Evolutionary conservation across 2,329 filamentous ascomycete genomes (phyloP).

Genomic region (Arthrobotrys musiformis): DNA sequence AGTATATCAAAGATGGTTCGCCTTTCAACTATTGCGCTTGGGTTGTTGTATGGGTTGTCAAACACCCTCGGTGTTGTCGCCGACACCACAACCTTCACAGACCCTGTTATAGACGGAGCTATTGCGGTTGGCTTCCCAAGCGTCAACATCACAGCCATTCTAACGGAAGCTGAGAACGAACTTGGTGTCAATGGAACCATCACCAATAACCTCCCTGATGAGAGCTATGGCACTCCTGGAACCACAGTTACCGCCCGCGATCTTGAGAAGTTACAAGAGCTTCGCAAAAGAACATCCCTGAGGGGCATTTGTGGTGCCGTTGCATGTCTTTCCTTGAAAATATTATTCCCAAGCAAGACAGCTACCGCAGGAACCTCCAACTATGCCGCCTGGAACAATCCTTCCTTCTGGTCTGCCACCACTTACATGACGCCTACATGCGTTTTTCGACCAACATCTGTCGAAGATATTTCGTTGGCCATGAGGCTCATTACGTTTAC

Average conservation of each 20-base stretch:
- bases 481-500: slow-evolving; percentile 21
- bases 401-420: slow-evolving; percentile 45
- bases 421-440: slow-evolving; percentile 39
- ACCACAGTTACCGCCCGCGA: slow-evolving; percentile 11
- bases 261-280: slow-evolving; percentile 1
- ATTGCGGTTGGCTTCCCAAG: slow-evolving; percentile 20
- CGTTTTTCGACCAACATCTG: slow-evolving; percentile 28
- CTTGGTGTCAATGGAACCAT: slow-evolving; percentile 49
- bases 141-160: slow-evolving; percentile 40
- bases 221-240: not conserved
- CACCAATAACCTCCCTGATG: slow-evolving; percentile 27
- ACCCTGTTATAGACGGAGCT: slow-evolving; percentile 25
- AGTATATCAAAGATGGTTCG: slow-evolving; percentile 51
- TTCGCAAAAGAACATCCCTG: slow-evolving; percentile 7
- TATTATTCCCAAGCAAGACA: slow-evolving; percentile 6
- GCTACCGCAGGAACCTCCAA: slow-evolving; percentile 11
- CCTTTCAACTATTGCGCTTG: slow-evolving; percentile 31
- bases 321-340: slow-evolving; percentile 13
- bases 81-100: not conserved
- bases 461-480: slow-evolving; percentile 30
- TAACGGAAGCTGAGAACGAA: slow-evolving; percentile 41
- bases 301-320: not conserved
- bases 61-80: slow-evolving; percentile 33
- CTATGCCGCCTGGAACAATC: slow-evolving; percentile 37
- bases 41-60: slow-evolving; percentile 36